Base-by-base conservation (phyloP, 2,329 filamentous ascomycete genomes). In the Alternaria gansuensis region DNA sequence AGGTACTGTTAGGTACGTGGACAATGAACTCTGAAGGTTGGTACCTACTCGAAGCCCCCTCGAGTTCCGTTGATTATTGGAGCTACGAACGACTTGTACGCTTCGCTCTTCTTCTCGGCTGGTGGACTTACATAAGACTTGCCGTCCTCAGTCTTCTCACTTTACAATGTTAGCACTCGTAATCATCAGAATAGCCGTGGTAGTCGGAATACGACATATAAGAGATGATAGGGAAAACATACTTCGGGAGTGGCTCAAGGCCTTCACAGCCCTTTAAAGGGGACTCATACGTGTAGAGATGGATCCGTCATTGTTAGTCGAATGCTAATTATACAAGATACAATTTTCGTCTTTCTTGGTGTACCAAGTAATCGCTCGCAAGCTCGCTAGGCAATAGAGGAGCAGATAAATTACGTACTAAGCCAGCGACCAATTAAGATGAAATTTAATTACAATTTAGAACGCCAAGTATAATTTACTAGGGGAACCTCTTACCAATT, bases 81-180 rank as follows among this genome's bases (percentile, higher is more conserved):
- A 3, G 85, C 82, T 0, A 84, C 77, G 68, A 97, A 97, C 34
- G 80, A 77, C 14, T 86, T 82, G 71, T 96, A 96, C 13, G 90
- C 86, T 51, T 83, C 79, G 74, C 90, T 94, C 49, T 85, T 80
- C 4, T 82, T 77, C 1, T 83, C 84, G 0, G 85, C 81, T 31
- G 85, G 81, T 0, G 86, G 86, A 68, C 96, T 96, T 52, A 85
- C 81, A 66, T 86, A 85, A 49, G 90, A 92, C 79, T 96, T 96
- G 46, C 91, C 91, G 74, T 97, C 91, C 36, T 85, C 86, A 45
- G 83, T 82, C 63, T 79, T 83, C 66, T 90, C 87, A 33, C 83
- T 85, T 9, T 40, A 8, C 7, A 31, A 33, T 45, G 29, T 69
- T 23, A 71, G 62, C 43, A 55, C 21, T 17, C 5, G 21, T 5